Conservation (phyloP, 2,329 filamentous ascomycete genomes). For the Colletotrichum sp. region DNA sequence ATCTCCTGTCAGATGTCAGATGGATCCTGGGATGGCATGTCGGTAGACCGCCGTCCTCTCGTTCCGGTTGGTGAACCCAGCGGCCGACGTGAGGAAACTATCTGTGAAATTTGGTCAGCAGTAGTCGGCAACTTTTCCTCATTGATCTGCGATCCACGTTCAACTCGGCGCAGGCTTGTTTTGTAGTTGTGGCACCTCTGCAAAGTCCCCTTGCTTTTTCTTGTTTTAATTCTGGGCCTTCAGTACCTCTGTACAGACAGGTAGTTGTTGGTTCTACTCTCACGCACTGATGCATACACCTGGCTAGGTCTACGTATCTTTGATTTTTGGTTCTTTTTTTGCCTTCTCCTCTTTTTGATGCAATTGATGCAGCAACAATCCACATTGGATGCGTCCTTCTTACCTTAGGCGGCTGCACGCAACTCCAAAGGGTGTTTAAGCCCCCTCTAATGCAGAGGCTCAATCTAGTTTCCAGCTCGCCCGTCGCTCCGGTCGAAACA, state of each 20-base stretch:
- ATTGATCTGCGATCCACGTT: background rate
- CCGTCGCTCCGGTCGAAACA: background rate
- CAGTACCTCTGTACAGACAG: background rate
- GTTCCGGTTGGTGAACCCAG: background rate
- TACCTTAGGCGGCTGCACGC: background rate
- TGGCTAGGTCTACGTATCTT: background rate
- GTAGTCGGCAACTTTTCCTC: background rate
- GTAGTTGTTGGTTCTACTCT: background rate
- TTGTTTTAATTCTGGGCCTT: background rate
- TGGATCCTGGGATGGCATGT: background rate
- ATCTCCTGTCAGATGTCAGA: constrained; percentile 5
- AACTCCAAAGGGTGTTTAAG: background rate
- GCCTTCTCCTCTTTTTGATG: background rate
- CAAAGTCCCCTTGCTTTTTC: background rate
- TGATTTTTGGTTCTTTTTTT: background rate
- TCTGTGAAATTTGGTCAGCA: background rate
- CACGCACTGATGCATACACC: background rate
- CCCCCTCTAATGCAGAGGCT: background rate
- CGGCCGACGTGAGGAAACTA: background rate
- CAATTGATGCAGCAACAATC: constrained; percentile 11
- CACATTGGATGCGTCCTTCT: background rate
- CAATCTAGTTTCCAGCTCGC: background rate
- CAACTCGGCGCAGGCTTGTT: background rate
- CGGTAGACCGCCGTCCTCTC: background rate
- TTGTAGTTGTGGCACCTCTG: background rate